Base-by-base conservation (phyloP, 2,329 filamentous ascomycete genomes). In the Nannizzia gypsea region DNA sequence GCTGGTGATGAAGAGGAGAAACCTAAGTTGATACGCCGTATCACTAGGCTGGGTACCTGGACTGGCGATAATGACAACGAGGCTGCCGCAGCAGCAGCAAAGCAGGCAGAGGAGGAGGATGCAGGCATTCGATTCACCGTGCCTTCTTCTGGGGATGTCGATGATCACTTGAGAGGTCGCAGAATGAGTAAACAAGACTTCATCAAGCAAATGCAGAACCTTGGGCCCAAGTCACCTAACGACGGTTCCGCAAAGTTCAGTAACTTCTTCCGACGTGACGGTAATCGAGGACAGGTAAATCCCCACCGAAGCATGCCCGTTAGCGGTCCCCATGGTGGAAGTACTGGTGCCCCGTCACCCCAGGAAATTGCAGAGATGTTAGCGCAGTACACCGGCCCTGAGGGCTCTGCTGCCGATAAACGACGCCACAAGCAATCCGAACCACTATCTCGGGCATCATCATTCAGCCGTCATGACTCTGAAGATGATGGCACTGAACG, bases 181-280 rank as follows among this genome's bases (percentile, higher is more conserved):
- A 77, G 83, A 48, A 83, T 86, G 81, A 83, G 78, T 72, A 86
- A 85, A 66, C 74, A 78, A 3, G 82, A 86, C 63, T 86, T 86
- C 67, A 84, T 86, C 66, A 73, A 80, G 61, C 80, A 84, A 65
- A 82, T 86, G 70, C 78, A 81, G 60, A 73, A 77, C 20, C 74
- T 86, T 68, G 82, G 84, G 63, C 80, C 83, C 26, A 84, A 82
- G 66, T 73, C 76, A 31, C 81, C 82, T 40, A 78, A 77, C 13
- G 77, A 74, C 55, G 63, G 77, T 2, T 70, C 77, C 38, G 67
- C 76, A 54, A 73, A 31, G 26, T 17, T 52, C 5, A 24, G 48
- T 28, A 6, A 56, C 54, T 20, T 56, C 8, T 56, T 56, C 34
- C 34, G 54, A 38, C 63, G 59, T 22, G 59, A 63, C 11, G 48